These are phyloP conservation scores for Kodamaea laetipori DNA, from an alignment of 805 yeast genomes.

Conservation along the genomic window DNA sequence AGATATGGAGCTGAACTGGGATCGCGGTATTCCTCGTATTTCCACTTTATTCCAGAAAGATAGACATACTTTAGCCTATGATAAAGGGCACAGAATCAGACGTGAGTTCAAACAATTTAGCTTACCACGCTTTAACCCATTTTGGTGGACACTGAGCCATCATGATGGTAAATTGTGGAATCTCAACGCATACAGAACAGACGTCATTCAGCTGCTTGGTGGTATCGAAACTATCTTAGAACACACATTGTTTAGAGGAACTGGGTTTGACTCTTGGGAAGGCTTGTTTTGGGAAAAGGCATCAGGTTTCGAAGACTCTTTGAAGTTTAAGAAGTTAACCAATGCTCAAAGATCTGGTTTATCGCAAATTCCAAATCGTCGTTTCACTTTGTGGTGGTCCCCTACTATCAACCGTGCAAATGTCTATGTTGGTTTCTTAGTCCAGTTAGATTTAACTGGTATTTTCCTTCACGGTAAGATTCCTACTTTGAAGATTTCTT, in stretches of 20 bases:
- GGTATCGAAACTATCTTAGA: constrained; percentile 96
- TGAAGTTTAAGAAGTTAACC: constrained; percentile 91
- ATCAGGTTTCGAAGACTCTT: constrained; percentile 93
- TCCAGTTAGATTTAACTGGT: constrained; percentile 94
- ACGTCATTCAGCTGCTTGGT: constrained; percentile 95
- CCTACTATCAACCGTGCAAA: constrained; percentile 98
- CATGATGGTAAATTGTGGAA: constrained; percentile 98
- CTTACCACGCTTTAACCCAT: constrained; percentile 75
- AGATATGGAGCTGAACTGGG: constrained; percentile 94
- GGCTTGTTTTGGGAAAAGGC: constrained; percentile 98
- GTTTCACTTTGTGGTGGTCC: constrained; percentile 99
- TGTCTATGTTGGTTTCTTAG: constrained; percentile 95
- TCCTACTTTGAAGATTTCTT: constrained; percentile 92
- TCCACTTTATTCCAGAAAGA: constrained; percentile 94
- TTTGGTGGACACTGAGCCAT: constrained; percentile 93
- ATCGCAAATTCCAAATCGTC: constrained; percentile 94
- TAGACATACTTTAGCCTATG: constrained; percentile 90
- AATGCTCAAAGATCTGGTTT: constrained; percentile 97
- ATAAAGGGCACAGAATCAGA: constrained; percentile 88
- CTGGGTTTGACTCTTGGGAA: constrained; percentile 98
- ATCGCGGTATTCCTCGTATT: constrained; percentile 94
- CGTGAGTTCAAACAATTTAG: constrained; percentile 75
- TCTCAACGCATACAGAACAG: constrained; percentile 86
- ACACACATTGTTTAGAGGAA: constrained; percentile 92
- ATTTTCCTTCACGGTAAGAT: constrained; percentile 96